Evolutionary conservation across 2,329 filamentous ascomycete genomes (phyloP), one percentile per base, ranked within the genome.

Genomic region (Talaromyces amestolkiae): DNA sequence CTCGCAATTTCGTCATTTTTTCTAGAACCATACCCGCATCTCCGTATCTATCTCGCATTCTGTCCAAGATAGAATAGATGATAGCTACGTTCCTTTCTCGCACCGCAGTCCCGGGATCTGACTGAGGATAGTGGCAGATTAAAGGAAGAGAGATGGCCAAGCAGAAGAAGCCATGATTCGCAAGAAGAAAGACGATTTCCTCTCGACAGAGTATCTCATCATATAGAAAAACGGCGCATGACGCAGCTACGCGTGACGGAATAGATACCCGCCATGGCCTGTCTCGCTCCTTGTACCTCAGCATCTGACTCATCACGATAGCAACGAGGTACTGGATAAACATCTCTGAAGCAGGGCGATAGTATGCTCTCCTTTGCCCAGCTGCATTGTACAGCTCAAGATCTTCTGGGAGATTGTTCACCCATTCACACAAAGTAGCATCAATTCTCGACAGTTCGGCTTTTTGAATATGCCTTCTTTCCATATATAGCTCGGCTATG

Each of bases 231-330:
- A 43, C 9, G n/a, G 58, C 58, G 47, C 58, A 65, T 0, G 58
- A 65, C 19, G 64, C 60, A 24, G 60, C 60, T 49, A 65, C 15
- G 17, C 45, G 58, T 37, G 60, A 62, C n/a, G 24, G 24, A 41
- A 56, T 11, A 62, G 64, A 63, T 15, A 58, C 43, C 43, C 45
- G 19, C 27, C 45, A 49, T 13, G 37, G 51, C 27, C 62, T 47
- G 7, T 59, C 53, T 19, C 15, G 59, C 27, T 58, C 43, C 10
- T 59, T 58, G 31, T 37, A 39, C 56, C 31, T 37, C 22, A 64
- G 22, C 51, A 64, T 58, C 31, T 64, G 62, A 59, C 51, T 58
- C 62, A 64, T 49, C 22, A 64, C 53, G 31, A 64, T 51, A 53
- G 54, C 54, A 10, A 58, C 51, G 19, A 64, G 60, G 33, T 64